Conservation (phyloP, 306 rosid genomes). For the Prunus campanulata region DNA sequence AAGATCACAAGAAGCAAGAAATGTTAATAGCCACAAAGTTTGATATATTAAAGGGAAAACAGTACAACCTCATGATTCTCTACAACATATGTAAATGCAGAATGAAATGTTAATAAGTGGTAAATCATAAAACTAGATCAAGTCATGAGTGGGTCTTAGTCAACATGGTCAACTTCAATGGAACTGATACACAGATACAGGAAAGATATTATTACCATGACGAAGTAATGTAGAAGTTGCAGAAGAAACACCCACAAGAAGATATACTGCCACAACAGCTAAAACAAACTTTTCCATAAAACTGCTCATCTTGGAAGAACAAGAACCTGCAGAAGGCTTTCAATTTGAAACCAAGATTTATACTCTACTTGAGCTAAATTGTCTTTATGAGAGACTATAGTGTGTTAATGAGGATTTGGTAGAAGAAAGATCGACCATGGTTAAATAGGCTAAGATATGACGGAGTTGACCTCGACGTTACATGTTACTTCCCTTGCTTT, state of each 20-base stretch:
- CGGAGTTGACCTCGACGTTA: neutral
- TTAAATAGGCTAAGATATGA: neutral
- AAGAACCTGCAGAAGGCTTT: neutral
- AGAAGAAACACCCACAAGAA: conserved; percentile 10
- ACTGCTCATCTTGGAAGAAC: conserved; percentile 18
- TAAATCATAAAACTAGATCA: neutral
- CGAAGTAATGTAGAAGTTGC: conserved; percentile 9
- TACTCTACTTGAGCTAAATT: neutral
- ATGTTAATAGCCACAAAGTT: neutral
- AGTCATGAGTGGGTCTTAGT: neutral
- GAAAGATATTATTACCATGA: conserved; percentile 14
- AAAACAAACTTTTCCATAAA: conserved; percentile 17
- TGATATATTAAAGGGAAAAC: neutral
- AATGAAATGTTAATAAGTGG: neutral
- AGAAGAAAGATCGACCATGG: neutral
- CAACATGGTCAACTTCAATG: neutral
- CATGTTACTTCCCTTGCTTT: neutral
- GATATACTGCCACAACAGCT: conserved; percentile 8
- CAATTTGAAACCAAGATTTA: neutral
- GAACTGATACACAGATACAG: neutral
- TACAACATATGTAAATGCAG: neutral
- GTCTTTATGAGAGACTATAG: neutral
- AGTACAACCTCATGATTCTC: neutral
- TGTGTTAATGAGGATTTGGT: neutral
- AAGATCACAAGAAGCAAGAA: neutral